Evolutionary conservation across 192 early-diverging fungal genomes (phyloP).

Genomic region (Oehlia diaphana): DNA sequence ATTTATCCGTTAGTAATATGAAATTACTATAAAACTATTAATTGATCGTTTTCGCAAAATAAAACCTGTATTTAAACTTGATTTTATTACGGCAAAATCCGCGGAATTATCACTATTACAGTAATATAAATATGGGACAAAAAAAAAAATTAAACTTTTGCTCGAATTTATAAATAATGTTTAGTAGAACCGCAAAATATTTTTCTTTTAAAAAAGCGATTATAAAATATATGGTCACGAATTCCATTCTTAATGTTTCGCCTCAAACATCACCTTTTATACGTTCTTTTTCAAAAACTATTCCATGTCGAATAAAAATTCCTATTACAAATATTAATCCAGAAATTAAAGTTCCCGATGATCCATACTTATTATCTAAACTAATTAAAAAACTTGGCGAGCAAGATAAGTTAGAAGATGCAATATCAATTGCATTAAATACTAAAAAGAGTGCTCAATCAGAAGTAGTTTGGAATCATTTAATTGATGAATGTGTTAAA

Average conservation of each 20-base stretch:
- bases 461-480: conserved; percentile 44
- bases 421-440: conserved; percentile 33
- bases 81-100: too few relatives aligned
- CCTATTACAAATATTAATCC: not conserved
- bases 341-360: conserved; percentile 38
- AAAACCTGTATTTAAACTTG: too few relatives aligned
- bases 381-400: conserved; percentile 35
- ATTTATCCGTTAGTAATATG: too few relatives aligned
- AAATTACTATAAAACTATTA: too few relatives aligned
- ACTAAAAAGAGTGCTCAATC: conserved; percentile 35
- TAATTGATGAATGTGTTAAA: conserved; percentile 39
- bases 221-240: not conserved
- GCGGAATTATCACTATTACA: too few relatives aligned
- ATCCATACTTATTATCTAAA: conserved; percentile 40
- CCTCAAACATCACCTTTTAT: not conserved
- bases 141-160: too few relatives aligned
- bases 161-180: not conserved
- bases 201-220: not conserved
- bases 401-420: conserved; percentile 37
- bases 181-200: not conserved
- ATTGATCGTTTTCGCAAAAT: too few relatives aligned
- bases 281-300: not conserved
- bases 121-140: too few relatives aligned
- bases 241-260: not conserved
- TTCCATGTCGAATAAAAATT: not conserved